Evolutionary conservation across 1,139 yeast genomes (phyloP), one percentile per base, ranked within the genome.

Genomic region (Yamadazyma siamensis): DNA sequence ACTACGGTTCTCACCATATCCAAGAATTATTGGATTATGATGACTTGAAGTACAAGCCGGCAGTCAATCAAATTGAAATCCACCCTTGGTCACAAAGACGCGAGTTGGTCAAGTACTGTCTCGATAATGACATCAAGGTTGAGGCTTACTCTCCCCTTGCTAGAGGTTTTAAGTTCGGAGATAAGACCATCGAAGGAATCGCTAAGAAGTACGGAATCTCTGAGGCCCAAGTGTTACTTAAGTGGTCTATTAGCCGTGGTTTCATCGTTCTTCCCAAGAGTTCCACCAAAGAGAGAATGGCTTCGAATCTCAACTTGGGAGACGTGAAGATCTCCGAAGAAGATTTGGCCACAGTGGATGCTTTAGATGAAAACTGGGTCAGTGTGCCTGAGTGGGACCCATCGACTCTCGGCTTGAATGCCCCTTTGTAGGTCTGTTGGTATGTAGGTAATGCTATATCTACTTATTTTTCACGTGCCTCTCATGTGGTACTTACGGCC

Each of bases 191-290:
- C 13, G 41, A 52, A 13, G 54, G 61, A 18, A 54, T 85, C 39
- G 87, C 88, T 28, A 57, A 71, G 35, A 71, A 72, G 46, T 66
- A 80, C 52, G 49, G 55, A 17, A 77, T 71, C 22, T 58, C 72
- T 2, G 66, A 84, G 5, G 85, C 85, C 24, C 73, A 75, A 40
- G 60, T 85, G 18, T 66, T 80, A 42, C 66, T 83, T 41, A 75
- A 83, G 33, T 85, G 89, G 87, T 84, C 75, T 35, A 62, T 80
- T 23, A 71, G 75, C 50, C 74, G 86, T 55, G 84, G 81, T 19
- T 66, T 77, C 27, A 75, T 77, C 22, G 83, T 78, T 10, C 63
- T 85, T 44, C 94, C 94, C 39, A 84, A 85, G 60, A 77, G 89
- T 21, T 69, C 71, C 25, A 77, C 71, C 18, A 68, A 72, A 14